These are phyloP conservation scores for Theileria equi DNA, from an alignment of 169 alveolate species.

Conservation along the genomic window DNA sequence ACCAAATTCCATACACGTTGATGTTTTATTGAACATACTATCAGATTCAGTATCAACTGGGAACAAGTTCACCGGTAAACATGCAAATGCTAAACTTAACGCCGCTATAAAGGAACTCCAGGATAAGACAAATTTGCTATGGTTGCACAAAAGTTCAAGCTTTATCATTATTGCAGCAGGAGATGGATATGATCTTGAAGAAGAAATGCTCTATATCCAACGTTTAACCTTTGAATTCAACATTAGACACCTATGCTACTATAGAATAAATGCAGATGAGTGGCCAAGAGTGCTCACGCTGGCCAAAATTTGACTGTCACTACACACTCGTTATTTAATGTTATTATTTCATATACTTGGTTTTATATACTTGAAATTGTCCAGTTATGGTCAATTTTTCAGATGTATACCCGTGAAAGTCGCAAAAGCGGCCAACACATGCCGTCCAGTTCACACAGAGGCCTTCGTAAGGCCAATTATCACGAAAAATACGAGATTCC, in stretches of 20 bases:
- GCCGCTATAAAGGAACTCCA: constrained; percentile 7
- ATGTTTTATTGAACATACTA: not conserved
- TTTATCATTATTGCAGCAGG: constrained; percentile 48
- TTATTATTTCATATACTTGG: too few relatives aligned
- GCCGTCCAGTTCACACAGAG: too few relatives aligned
- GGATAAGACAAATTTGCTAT: not conserved
- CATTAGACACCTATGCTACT: constrained; percentile 56
- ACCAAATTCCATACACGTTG: constrained; percentile 17
- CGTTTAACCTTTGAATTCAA: constrained; percentile 26
- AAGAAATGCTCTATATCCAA: constrained; percentile 27
- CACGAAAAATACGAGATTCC: too few relatives aligned
- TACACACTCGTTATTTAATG: too few relatives aligned
- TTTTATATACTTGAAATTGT: too few relatives aligned
- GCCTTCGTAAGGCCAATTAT: too few relatives aligned
- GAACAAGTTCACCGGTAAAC: not conserved
- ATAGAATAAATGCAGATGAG: constrained; percentile 54
- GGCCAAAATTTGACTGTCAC: constrained; percentile 13
- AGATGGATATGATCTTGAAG: constrained; percentile 37
- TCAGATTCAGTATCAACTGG: not conserved
- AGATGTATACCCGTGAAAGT: too few relatives aligned
- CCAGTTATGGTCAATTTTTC: too few relatives aligned
- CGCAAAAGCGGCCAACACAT: too few relatives aligned
- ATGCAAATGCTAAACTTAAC: constrained; percentile 12
- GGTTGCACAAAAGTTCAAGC: constrained; percentile 22
- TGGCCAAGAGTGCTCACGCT: constrained; percentile 58